Percentiles rank a stretch among this genome's conserved stretches.
These are phyloP conservation scores for Oenanthe javanica DNA, from an alignment of 140 eudicot genomes.

Conservation along the genomic window DNA sequence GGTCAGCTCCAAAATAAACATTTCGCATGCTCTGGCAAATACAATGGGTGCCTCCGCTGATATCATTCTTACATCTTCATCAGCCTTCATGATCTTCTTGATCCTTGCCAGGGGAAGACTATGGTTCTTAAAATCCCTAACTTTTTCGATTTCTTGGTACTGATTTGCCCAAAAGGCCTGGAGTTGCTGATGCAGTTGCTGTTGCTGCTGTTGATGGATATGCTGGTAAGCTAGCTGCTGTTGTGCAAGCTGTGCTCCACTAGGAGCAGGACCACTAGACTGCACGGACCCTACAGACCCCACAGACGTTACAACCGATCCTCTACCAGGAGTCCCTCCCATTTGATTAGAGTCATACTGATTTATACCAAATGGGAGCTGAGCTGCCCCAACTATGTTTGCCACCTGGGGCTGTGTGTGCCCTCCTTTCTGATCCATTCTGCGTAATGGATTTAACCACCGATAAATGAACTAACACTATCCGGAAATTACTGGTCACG, in stretches of 20 bases:
- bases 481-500: background rate
- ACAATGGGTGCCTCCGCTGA: slow-evolving; percentile 78
- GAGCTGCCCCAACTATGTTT: slow-evolving; percentile 38
- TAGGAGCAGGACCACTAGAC: slow-evolving; percentile 28
- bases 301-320: slow-evolving; percentile 31
- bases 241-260: slow-evolving; percentile 43
- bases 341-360: slow-evolving; percentile 40
- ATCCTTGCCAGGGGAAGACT: slow-evolving; percentile 67
- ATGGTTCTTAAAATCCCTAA: slow-evolving; percentile 64
- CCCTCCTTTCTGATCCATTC: slow-evolving; percentile 57
- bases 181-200: slow-evolving; percentile 58
- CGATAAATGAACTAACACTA: background rate
- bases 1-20: slow-evolving; percentile 65
- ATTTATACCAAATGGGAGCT: slow-evolving; percentile 36
- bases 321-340: slow-evolving; percentile 26
- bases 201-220: slow-evolving; percentile 46
- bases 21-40: slow-evolving; percentile 62
- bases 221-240: slow-evolving; percentile 50
- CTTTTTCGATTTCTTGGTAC: slow-evolving; percentile 51
- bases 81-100: slow-evolving; percentile 78
- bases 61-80: slow-evolving; percentile 69
- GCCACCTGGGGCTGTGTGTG: slow-evolving; percentile 37
- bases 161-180: slow-evolving; percentile 61
- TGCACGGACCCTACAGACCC: slow-evolving; percentile 28
- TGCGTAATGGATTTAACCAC: background rate